Evolutionary conservation across 345 rosid genomes (phyloP).

Genomic region (Syzygium grande): DNA sequence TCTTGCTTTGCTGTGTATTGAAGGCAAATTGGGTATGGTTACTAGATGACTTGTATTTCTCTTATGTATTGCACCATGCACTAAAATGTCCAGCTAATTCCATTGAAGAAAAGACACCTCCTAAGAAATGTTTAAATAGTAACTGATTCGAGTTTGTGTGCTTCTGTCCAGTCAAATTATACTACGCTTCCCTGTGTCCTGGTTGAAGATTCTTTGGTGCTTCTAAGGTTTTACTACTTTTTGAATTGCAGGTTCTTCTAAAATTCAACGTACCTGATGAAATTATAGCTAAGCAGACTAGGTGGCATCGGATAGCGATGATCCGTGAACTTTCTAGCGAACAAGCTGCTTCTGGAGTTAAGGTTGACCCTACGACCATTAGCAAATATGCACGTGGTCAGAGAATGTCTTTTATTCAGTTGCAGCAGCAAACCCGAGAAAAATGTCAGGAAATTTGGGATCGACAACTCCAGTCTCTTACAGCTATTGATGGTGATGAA

Average conservation of each 20-base stretch:
- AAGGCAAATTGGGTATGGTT: background rate
- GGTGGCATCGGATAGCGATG: slow-evolving; percentile 99
- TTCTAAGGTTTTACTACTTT: background rate
- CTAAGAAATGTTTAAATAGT: background rate
- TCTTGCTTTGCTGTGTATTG: background rate
- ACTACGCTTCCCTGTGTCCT: background rate
- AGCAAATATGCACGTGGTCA: slow-evolving; percentile 98
- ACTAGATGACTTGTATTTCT: background rate
- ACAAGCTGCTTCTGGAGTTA: slow-evolving; percentile 92
- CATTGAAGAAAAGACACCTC: background rate
- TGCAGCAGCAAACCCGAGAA: slow-evolving; percentile 98
- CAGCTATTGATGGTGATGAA: slow-evolving; percentile 76
- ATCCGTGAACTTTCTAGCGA: slow-evolving; percentile 98
- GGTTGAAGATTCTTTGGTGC: background rate
- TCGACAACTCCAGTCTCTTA: slow-evolving; percentile 79
- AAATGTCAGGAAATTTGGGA: slow-evolving; percentile 99
- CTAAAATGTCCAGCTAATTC: background rate
- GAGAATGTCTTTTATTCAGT: slow-evolving; percentile 95
- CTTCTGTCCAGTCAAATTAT: background rate
- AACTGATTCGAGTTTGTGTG: background rate
- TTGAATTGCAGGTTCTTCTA: slow-evolving; percentile 56
- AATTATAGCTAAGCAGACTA: slow-evolving; percentile 78
- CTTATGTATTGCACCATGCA: background rate
- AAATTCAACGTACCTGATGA: slow-evolving; percentile 94
- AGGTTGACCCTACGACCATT: slow-evolving; percentile 93